Percentiles rank a stretch among this genome's conserved stretches.
These are phyloP conservation scores for Choiromyces venosus DNA, from an alignment of 495 filamentous ascomycete genomes.

Conservation along the genomic window DNA sequence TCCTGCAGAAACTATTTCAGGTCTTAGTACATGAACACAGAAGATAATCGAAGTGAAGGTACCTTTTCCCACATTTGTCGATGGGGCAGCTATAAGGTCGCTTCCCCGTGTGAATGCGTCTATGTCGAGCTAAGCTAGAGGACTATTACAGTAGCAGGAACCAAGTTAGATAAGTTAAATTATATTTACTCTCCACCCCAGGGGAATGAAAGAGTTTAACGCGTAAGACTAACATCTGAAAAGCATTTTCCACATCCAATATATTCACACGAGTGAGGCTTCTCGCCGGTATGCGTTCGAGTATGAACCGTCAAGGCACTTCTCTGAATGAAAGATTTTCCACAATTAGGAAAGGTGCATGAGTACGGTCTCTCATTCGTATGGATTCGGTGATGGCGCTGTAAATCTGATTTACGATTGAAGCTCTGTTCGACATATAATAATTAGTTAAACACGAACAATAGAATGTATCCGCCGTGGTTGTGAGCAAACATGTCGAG, in stretches of 20 bases:
- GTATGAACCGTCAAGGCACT: conserved; percentile 83
- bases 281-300: conserved; percentile 83
- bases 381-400: conserved; percentile 82
- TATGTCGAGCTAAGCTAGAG: conserved; percentile 78
- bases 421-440: conserved; percentile 58
- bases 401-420: conserved; percentile 88
- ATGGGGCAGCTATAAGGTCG: conserved; percentile 77
- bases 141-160: conserved; percentile 52
- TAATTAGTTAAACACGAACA: conserved; percentile 20
- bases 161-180: conserved; percentile 43
- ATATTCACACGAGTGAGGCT: conserved; percentile 77
- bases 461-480: conserved; percentile 13
- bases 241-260: conserved; percentile 77
- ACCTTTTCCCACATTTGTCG: conserved; percentile 76
- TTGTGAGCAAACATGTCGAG: conserved; percentile 15
- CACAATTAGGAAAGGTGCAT: conserved; percentile 64
- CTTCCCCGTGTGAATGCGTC: conserved; percentile 79
- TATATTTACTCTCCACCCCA: neutral
- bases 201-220: conserved; percentile 12
- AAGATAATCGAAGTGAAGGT: conserved; percentile 32
- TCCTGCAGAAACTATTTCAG: conserved; percentile 68
- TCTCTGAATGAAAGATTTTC: conserved; percentile 85
- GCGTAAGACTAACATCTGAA: conserved; percentile 63
- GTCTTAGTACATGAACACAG: conserved; percentile 36
- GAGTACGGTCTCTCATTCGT: conserved; percentile 82